Base-by-base conservation (phyloP, 371 early-diverging fungal species). In the Cladochytrium tenue region DNA sequence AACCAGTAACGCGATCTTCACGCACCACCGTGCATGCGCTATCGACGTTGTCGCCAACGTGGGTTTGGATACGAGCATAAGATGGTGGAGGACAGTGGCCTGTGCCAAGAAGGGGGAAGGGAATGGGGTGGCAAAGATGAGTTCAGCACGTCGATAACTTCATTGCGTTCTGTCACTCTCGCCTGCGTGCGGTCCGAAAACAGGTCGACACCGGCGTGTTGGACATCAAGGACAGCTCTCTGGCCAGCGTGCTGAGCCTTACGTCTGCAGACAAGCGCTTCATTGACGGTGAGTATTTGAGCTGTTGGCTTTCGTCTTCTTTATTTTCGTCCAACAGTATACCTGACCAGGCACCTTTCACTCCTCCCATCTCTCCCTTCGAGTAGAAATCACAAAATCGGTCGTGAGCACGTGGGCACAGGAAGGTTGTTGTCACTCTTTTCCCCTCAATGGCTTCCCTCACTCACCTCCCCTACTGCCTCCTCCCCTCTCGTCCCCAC, bases 31-130 rank as follows among this genome's bases (percentile, higher is more conserved):
- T 53, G 83, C 84, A 20, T 85, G 81, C 27, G 83, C 78, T n/a
- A 80, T 90, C 25, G 92, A 93, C 75, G 91, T 85, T 4, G 79
- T 93, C 36, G 90, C 90, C 17, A 88, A 91, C 73, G 89, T 89
- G 79, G 74, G 84, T 56, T 26, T 0, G 50, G 17, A 1, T 15
- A 20, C 43, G 13, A 0, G 30, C 17, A 3, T 28, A 53, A 51
- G 3, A 26, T 53, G 4, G 1, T 15, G 0, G 32, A 31, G 10
- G 1, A n/a, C n/a, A n/a, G n/a, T n/a, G n/a, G n/a, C n/a, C n/a
- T n/a, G n/a, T n/a, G n/a, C n/a, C n/a, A n/a, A n/a, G n/a, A n/a
- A n/a, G n/a, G n/a, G n/a, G n/a, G n/a, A n/a, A n/a, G n/a, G n/a
- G n/a, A n/a, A n/a, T n/a, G n/a, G n/a, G n/a, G n/a, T n/a, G n/a